Evolutionary conservation across 176 grass and related monocot genomes (phyloP), one percentile per base, ranked within the genome.

Genomic region (Ensete glaucum): DNA sequence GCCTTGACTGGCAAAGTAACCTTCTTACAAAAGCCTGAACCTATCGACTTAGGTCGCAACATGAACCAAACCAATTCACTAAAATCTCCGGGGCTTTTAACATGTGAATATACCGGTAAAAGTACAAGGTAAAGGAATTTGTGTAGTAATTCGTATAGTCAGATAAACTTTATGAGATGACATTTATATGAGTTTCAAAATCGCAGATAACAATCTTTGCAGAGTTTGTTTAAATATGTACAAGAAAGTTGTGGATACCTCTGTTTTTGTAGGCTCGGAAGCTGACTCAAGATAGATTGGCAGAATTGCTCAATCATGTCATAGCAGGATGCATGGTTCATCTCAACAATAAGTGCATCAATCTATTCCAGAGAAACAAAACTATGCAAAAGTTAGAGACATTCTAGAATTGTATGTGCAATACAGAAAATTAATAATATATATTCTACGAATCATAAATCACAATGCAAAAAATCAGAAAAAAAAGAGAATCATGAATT

Each of bases 261-360:
- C 83, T 97, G 85, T 56, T 97, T 97, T 77, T 91, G 83, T 55
- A 97, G 43, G 79, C 50, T 72, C 49, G 83, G 83, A 80, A 97
- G 94, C 81, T 84, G 84, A 75, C 85, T 97, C 78, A 78, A 81
- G 77, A 93, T 80, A 71, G 82, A 80, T 54, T 86, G 83, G 2
- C 88, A 97, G 68, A 78, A 93, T 64, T 91, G 74, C 72, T 97
- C 94, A 20, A 97, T 97, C 77, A 83, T 87, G 74, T 91, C 87
- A 62, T 93, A 97, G 72, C 88, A 93, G 15, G 85, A 97, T 54
- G 87, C 66, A 73, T 87, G 88, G 74, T 97, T 97, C 79, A 87
- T 93, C 84, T 91, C 90, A 50, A 85, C 43, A 54, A 93, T 89
- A 64, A 93, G 62, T 9, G 75, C 90, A 72, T 97, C 94, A 74